Conservation (phyloP, 805 yeast genomes). For the Lachancea mirantina region DNA sequence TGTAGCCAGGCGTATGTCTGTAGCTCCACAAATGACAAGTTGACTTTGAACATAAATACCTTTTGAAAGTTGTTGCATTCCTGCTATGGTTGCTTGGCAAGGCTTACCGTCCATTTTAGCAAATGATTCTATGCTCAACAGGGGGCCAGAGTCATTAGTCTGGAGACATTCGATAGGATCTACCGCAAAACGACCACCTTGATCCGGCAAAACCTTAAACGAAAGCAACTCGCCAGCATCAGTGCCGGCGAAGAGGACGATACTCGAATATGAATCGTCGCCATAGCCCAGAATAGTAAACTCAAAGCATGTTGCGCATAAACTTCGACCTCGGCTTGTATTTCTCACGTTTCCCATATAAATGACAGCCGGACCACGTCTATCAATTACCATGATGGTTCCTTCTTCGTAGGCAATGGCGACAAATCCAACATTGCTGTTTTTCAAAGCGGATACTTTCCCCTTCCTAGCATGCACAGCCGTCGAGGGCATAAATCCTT, state of each 20-base stretch:
- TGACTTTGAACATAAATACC: conserved; percentile 60
- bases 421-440: conserved; percentile 77
- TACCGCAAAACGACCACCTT: conserved; percentile 54
- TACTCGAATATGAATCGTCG: conserved; percentile 63
- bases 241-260: conserved; percentile 70
- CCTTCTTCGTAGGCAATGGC: conserved; percentile 76
- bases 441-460: conserved; percentile 51
- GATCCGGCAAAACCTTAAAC: conserved; percentile 58
- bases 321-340: conserved; percentile 21
- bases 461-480: conserved; percentile 41
- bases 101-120: conserved; percentile 55
- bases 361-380: conserved; percentile 71
- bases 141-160: conserved; percentile 41
- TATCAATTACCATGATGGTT: conserved; percentile 64
- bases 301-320: conserved; percentile 51
- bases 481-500: conserved; percentile 56
- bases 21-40: conserved; percentile 45
- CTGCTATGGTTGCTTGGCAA: conserved; percentile 53
- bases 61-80: conserved; percentile 50
- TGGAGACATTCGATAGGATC: conserved; percentile 42
- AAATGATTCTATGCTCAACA: conserved; percentile 51
- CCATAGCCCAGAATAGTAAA: conserved; percentile 67
- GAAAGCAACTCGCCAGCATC: conserved; percentile 61
- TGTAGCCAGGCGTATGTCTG: conserved; percentile 57
- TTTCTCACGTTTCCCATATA: conserved; percentile 33